phyloP scores from a whole-genome alignment of 495 filamentous ascomycete species.

The Penicillium psychrofluorescens region DNA sequence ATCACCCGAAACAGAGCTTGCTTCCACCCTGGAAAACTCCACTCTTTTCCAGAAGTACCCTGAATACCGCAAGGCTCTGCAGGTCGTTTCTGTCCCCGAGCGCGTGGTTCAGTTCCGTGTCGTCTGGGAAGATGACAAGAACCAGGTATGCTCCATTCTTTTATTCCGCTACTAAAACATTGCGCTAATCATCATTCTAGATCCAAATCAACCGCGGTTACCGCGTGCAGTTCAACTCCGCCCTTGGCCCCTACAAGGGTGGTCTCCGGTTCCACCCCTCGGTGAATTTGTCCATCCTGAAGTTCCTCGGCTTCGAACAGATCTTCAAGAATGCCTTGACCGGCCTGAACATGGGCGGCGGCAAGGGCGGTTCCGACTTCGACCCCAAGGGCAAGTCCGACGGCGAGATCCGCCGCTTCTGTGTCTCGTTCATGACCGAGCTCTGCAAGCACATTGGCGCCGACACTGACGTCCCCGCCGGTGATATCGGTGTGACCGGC shows the following conservation, averaged over 20 bases:
- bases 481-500: slow-evolving; percentile 93
- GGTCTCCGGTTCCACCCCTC: slow-evolving; percentile 92
- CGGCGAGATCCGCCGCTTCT: slow-evolving; percentile 96
- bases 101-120: slow-evolving; percentile 96
- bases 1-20: slow-evolving; percentile 63
- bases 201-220: slow-evolving; percentile 93
- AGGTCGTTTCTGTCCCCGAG: slow-evolving; percentile 86
- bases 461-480: slow-evolving; percentile 85
- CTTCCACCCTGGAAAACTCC: slow-evolving; percentile 86
- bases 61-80: slow-evolving; percentile 85
- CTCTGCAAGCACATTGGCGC: slow-evolving; percentile 93
- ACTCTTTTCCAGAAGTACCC: slow-evolving; percentile 89
- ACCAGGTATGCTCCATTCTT: slow-evolving; percentile 25
- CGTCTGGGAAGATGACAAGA: slow-evolving; percentile 90
- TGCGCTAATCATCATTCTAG: slow-evolving; percentile 20
- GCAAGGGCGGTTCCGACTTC: slow-evolving; percentile 97
- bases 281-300: slow-evolving; percentile 95
- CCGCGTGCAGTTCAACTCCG: slow-evolving; percentile 98
- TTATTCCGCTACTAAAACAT: background rate
- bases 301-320: slow-evolving; percentile 99
- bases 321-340: slow-evolving; percentile 99
- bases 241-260: slow-evolving; percentile 96
- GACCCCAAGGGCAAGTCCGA: slow-evolving; percentile 99
- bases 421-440: slow-evolving; percentile 91
- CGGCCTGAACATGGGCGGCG: slow-evolving; percentile 94